Evolutionary conservation across 768 basidiomycete species (phyloP), one percentile per base, ranked within the genome.

Genomic region (Solioccasus polychromus): DNA sequence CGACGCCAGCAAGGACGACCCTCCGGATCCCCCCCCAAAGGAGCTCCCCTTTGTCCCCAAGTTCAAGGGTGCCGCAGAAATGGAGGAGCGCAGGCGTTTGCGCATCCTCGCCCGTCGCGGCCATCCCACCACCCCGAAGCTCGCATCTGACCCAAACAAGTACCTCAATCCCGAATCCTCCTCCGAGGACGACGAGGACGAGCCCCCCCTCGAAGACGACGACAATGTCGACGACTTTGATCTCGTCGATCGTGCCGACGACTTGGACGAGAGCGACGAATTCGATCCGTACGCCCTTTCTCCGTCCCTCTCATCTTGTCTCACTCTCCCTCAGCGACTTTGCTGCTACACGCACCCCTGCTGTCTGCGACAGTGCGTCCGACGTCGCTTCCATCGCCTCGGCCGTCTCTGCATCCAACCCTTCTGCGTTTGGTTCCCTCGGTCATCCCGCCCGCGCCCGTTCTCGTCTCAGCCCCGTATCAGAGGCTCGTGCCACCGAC

Each of bases 1-100:
- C 25, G 57, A 57, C 7, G 24, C 36, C 30, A 18, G 45, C 26
- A 44, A 44, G 24, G 53, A 58, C 35, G 51, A 52, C 22, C 53
- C 47, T 18, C 57, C 54, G 0, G 56, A 57, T 11, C 78, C 73
- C 17, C 76, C 75, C 4, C 54, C 73, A 11, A 82, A 78, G 49
- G 75, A 68, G 11, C 67, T 75, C 5, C 79, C 75, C 42, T 90
- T 89, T 54, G 71, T 86, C 20, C 89, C 89, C 15, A 83, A 78
- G 40, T 91, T 92, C 69, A 86, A 82, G 53, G 83, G 86, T 8
- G 84, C 85, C 0, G 88, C 80, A n/a, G 88, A 92, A 62, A 91
- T 91, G 88, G 90, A 90, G 51, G 79, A 76, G 4, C 72, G 88
- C 14, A 68, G 90, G 20, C 74, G 75, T 44, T 64, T 75, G 31